A percentile compares a stretch with the other conserved stretches of the same genome.
Conservation (phyloP, 495 filamentous ascomycete species). For the Neurospora terricola region DNA sequence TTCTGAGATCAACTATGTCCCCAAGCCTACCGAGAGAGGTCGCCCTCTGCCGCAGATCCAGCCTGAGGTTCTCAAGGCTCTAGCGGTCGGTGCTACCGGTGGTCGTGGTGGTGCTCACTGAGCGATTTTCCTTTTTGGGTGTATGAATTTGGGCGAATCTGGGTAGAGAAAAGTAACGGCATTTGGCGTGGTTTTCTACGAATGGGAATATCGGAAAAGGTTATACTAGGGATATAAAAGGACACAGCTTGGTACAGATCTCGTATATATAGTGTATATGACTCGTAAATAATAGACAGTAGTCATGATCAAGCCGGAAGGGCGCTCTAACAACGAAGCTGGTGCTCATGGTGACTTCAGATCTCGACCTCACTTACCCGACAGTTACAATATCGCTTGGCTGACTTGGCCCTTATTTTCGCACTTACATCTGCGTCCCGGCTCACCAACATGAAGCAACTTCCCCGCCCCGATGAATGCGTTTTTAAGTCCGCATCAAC, state of each 20-base stretch:
- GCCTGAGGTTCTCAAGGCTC: conserved; percentile 42
- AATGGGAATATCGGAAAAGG: background rate
- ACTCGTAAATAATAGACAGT: background rate
- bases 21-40: conserved; percentile 38
- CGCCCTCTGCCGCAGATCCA: conserved; percentile 41
- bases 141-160: background rate
- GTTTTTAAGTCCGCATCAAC: background rate
- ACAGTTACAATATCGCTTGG: background rate
- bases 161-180: background rate
- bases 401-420: background rate
- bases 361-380: background rate
- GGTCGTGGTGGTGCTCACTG: conserved; percentile 21
- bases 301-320: background rate
- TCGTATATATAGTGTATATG: background rate
- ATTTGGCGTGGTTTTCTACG: background rate
- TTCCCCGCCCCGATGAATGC: background rate
- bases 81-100: conserved; percentile 15
- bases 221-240: background rate
- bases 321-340: background rate
- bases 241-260: background rate
- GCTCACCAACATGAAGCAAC: background rate
- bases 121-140: conserved; percentile 6
- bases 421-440: background rate
- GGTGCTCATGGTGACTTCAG: background rate
- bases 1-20: conserved; percentile 60